Evolutionary conservation across 2,329 filamentous ascomycete genomes (phyloP).

Genomic region (Penicillium corylophilum): DNA sequence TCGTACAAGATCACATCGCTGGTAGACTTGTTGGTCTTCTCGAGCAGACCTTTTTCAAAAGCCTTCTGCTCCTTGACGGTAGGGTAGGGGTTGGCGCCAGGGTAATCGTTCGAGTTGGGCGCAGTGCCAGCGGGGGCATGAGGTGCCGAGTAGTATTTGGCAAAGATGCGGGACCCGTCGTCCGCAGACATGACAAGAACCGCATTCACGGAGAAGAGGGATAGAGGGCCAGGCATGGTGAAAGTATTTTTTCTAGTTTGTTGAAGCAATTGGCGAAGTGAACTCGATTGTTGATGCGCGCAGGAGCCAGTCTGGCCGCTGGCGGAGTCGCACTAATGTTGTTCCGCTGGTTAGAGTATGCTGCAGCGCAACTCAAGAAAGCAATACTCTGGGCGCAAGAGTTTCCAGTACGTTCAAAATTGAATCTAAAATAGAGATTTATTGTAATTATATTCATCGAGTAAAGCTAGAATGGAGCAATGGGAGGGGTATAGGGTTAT

Average conservation of each 20-base stretch:
- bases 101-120: slow-evolving; percentile 57
- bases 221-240: slow-evolving; percentile 71
- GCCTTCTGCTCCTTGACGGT: slow-evolving; percentile 91
- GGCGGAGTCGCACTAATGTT: slow-evolving; percentile 26
- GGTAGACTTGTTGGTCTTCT: slow-evolving; percentile 94
- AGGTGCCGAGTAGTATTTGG: slow-evolving; percentile 84
- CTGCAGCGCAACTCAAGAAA: neutral
- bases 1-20: slow-evolving; percentile 98
- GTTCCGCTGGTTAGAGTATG: slow-evolving; percentile 12
- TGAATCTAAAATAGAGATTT: too few relatives aligned
- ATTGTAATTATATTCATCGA: neutral
- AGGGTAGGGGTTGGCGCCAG: slow-evolving; percentile 74
- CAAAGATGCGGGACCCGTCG: slow-evolving; percentile 86
- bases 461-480: neutral
- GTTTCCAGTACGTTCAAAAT: too few relatives aligned
- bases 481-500: slow-evolving; percentile 7
- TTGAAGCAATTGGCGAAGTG: slow-evolving; percentile 10
- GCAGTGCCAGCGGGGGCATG: slow-evolving; percentile 62
- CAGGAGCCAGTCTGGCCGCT: slow-evolving; percentile 26
- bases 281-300: slow-evolving; percentile 22
- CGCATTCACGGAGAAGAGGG: slow-evolving; percentile 73
- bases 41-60: slow-evolving; percentile 92
- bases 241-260: slow-evolving; percentile 12
- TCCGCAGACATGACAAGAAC: slow-evolving; percentile 78
- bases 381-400: neutral